Evolutionary conservation across 1,284 basidiomycete species (phyloP).

Genomic region (Melampsora abietis-canadensis): DNA sequence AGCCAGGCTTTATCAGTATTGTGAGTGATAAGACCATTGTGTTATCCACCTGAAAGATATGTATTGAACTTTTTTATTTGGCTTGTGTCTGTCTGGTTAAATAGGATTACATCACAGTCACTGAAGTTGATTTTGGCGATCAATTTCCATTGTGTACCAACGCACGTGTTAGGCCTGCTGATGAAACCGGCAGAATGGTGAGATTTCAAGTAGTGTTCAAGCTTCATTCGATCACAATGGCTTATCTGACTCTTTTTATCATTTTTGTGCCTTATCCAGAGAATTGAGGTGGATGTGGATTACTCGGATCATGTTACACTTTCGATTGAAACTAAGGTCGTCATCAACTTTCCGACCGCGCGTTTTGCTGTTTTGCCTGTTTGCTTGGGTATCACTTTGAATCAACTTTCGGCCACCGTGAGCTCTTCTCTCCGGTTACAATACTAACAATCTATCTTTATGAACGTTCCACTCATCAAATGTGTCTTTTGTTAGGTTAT

Average conservation of each 20-base stretch:
- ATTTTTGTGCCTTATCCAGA: slow-evolving; percentile 47
- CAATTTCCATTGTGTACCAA: slow-evolving; percentile 58
- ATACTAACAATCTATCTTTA: slow-evolving; percentile 42
- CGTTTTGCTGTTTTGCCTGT: slow-evolving; percentile 61
- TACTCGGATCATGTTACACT: slow-evolving; percentile 59
- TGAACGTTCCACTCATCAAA: slow-evolving; percentile 43
- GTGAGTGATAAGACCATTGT: slow-evolving; percentile 52
- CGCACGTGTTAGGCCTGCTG: slow-evolving; percentile 59
- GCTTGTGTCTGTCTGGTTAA: slow-evolving; percentile 42
- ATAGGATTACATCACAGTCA: slow-evolving; percentile 59
- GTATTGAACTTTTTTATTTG: background rate
- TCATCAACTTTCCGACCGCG: slow-evolving; percentile 60
- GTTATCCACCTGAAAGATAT: background rate
- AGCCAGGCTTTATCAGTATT: slow-evolving; percentile 50
- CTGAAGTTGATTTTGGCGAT: slow-evolving; percentile 58
- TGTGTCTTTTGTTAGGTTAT: slow-evolving; percentile 49
- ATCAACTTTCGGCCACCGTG: slow-evolving; percentile 59
- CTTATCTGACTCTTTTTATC: background rate
- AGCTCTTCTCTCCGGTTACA: slow-evolving; percentile 42
- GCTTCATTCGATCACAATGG: background rate
- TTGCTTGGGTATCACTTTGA: slow-evolving; percentile 58
- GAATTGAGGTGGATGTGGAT: slow-evolving; percentile 61
- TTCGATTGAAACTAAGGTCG: slow-evolving; percentile 59
- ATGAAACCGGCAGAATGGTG: slow-evolving; percentile 58
- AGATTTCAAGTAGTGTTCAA: slow-evolving; percentile 43